phyloP scores from a whole-genome alignment of 1,284 basidiomycete genomes.

The Melanopsichium pennsylvanicum region DNA sequence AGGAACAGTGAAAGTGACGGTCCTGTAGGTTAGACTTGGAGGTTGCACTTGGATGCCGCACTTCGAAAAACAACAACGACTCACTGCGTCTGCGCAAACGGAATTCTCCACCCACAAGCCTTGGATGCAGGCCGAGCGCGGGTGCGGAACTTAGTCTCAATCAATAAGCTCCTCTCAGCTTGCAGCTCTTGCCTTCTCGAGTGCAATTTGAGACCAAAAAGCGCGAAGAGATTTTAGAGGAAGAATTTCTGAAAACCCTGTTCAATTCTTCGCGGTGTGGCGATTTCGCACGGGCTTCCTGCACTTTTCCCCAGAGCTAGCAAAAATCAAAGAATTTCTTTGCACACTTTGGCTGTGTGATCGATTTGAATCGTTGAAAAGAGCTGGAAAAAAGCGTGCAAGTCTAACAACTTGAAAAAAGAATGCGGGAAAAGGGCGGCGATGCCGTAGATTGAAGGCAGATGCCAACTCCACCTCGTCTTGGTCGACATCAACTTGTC shows the following conservation, averaged over 20 bases:
- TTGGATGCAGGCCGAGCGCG: too few relatives aligned
- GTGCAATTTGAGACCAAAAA: too few relatives aligned
- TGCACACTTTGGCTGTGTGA: constrained; percentile 14
- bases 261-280: too few relatives aligned
- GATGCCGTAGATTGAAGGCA: constrained; percentile 12
- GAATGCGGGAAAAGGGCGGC: constrained; percentile 1
- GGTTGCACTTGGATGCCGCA: too few relatives aligned
- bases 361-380: constrained; percentile 4
- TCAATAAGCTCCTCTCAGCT: neutral
- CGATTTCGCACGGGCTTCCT: neutral
- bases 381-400: neutral
- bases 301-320: too few relatives aligned
- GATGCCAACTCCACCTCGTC: constrained; percentile 2
- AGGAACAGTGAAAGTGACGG: too few relatives aligned
- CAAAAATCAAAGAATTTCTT: too few relatives aligned
- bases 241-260: too few relatives aligned
- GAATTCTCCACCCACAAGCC: neutral
- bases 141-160: constrained; percentile 5
- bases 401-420: constrained; percentile 7
- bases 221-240: neutral
- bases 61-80: too few relatives aligned
- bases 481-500: neutral
- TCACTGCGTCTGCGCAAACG: neutral
- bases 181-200: too few relatives aligned
- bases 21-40: too few relatives aligned